Conservation (phyloP, 768 basidiomycete species). For the Auricularia auricula-judae region DNA sequence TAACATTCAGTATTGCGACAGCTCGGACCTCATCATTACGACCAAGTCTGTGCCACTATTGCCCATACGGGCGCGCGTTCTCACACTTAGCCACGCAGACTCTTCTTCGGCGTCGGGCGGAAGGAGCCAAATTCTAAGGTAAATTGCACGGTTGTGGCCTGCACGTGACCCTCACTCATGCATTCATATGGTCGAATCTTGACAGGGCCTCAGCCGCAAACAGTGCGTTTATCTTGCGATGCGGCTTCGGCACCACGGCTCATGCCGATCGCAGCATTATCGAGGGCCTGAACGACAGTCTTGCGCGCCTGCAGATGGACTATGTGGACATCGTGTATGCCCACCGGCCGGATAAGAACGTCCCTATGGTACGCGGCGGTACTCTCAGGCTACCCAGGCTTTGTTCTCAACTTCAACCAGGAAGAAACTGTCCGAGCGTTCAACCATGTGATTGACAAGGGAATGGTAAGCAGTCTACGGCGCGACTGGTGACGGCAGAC, state of each 20-base stretch:
- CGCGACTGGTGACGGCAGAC: background rate
- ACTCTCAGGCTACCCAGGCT: background rate
- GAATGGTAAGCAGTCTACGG: slow-evolving; percentile 34
- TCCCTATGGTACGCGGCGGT: slow-evolving; percentile 14
- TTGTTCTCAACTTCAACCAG: slow-evolving; percentile 10
- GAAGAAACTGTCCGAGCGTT: slow-evolving; percentile 77
- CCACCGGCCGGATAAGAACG: slow-evolving; percentile 46
- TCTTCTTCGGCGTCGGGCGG: slow-evolving; percentile 17
- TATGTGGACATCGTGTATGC: slow-evolving; percentile 69
- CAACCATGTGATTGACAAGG: slow-evolving; percentile 64
- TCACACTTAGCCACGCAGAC: slow-evolving; percentile 14
- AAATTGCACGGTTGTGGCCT: background rate
- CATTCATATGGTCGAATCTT: background rate
- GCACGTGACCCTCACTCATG: background rate
- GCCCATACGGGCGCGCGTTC: no score
- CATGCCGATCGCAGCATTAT: slow-evolving; percentile 38
- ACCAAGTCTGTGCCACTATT: no score
- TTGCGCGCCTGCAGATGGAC: slow-evolving; percentile 60
- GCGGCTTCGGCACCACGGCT: no score
- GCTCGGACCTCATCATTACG: no score
- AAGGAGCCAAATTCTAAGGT: slow-evolving; percentile 14
- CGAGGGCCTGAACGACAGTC: slow-evolving; percentile 57
- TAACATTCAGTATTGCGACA: no score
- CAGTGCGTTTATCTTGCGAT: no score
- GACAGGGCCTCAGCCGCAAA: no score